Evolutionary conservation across 2,329 filamentous ascomycete species (phyloP).

Genomic region (Penicillium sp.): DNA sequence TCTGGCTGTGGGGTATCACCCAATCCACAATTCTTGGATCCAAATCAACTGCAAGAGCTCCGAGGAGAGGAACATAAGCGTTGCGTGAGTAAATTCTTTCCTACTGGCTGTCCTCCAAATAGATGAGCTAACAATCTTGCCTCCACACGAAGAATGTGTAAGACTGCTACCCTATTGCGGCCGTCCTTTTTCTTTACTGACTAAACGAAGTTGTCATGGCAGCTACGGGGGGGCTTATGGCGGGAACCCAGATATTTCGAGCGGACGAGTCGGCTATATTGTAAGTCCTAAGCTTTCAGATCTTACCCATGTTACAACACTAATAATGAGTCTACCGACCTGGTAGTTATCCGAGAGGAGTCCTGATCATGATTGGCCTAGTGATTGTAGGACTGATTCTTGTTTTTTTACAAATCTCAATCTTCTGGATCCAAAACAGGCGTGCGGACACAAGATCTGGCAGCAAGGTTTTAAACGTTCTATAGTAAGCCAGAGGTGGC

Average conservation of each 20-base stretch:
- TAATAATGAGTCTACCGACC: not conserved
- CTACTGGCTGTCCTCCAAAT: not conserved
- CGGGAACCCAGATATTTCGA: constrained; percentile 53
- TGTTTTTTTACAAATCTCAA: constrained; percentile 37
- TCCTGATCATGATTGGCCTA: constrained; percentile 50
- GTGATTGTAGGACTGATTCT: constrained; percentile 45
- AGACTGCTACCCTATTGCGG: not conserved
- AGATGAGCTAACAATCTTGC: constrained; percentile 30
- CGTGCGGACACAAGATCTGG: not conserved
- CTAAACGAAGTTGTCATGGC: constrained; percentile 45
- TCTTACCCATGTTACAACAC: not conserved
- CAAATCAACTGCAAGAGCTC: constrained; percentile 53
- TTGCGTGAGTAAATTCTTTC: constrained; percentile 42
- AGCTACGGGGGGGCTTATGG: constrained; percentile 54
- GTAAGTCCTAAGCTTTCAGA: not conserved
- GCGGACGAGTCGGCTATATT: constrained; percentile 45
- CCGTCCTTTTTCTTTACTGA: constrained; percentile 1
- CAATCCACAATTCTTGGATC: constrained; percentile 55
- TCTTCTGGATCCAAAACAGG: constrained; percentile 7
- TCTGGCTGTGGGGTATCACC: constrained; percentile 56
- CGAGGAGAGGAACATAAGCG: constrained; percentile 50
- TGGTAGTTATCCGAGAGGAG: constrained; percentile 45
- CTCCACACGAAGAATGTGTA: constrained; percentile 34
- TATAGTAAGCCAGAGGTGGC: not conserved
- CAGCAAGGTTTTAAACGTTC: not conserved